A percentile compares a stretch with the other conserved stretches of the same genome.
These are phyloP conservation scores for Ganoderma meredithae DNA, from an alignment of 1,284 basidiomycete genomes.

Conservation along the genomic window DNA sequence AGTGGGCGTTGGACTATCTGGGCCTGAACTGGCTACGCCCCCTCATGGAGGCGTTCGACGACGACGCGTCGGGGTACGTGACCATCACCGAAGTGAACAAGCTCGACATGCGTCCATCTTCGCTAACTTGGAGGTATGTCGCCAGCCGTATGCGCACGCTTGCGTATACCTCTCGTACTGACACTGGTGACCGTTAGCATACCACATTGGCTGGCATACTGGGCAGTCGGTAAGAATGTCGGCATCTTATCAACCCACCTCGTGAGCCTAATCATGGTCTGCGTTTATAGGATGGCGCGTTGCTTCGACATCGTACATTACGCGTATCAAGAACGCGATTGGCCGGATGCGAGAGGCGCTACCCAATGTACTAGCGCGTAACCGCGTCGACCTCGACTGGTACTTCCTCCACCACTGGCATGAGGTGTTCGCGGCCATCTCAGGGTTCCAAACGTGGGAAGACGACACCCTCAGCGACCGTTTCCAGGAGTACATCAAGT, in stretches of 20 bases:
- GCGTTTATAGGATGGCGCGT: constrained; percentile 33
- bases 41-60: constrained; percentile 42
- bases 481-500: constrained; percentile 36
- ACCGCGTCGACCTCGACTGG: constrained; percentile 27
- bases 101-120: constrained; percentile 17
- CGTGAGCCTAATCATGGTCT: too few species aligned
- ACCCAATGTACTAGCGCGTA: constrained; percentile 26
- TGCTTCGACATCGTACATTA: constrained; percentile 32
- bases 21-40: constrained; percentile 28
- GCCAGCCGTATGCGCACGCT: background rate
- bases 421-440: background rate
- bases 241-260: background rate
- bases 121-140: constrained; percentile 26
- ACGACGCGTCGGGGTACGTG: constrained; percentile 43
- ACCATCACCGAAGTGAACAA: constrained; percentile 40
- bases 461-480: constrained; percentile 9
- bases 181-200: constrained; percentile 8
- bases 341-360: constrained; percentile 29
- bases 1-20: constrained; percentile 36
- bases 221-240: constrained; percentile 24
- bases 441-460: background rate
- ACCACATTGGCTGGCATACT: constrained; percentile 31
- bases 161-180: background rate
- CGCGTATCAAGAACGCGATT: constrained; percentile 30
- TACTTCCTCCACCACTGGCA: constrained; percentile 27